A percentile compares a stretch with the other conserved stretches of the same genome.
phyloP scores from a whole-genome alignment of 345 rosid species.

The Pistacia integerrima region DNA sequence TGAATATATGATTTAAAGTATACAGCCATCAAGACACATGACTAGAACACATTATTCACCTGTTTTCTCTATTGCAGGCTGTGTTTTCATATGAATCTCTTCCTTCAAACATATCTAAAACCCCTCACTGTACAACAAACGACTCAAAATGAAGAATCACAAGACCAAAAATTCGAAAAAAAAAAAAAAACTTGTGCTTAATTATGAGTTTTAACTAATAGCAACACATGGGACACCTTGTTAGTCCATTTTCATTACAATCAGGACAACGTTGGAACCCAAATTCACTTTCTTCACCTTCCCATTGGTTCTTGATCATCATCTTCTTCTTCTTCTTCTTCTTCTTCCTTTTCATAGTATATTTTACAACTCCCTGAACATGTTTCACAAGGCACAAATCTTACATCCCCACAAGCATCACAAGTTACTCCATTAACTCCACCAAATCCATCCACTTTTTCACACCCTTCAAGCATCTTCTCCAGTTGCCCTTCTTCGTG shows the following conservation, averaged over 20 bases:
- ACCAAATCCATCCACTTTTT: slow-evolving; percentile 42
- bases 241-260: slow-evolving; percentile 93
- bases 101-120: slow-evolving; percentile 3
- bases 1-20: slow-evolving; percentile 14
- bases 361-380: slow-evolving; percentile 94
- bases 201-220: slow-evolving; percentile 19
- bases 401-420: slow-evolving; percentile 84
- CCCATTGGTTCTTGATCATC: slow-evolving; percentile 23
- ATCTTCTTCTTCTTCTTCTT: slow-evolving; percentile 29
- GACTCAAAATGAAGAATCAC: slow-evolving; percentile 10
- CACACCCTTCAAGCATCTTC: slow-evolving; percentile 55
- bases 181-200: background rate
- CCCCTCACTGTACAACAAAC: slow-evolving; percentile 42
- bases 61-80: slow-evolving; percentile 15
- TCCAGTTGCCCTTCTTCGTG: slow-evolving; percentile 91
- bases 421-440: slow-evolving; percentile 48
- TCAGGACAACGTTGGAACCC: slow-evolving; percentile 90
- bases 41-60: slow-evolving; percentile 13
- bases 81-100: background rate
- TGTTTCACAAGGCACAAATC: slow-evolving; percentile 92
- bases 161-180: background rate
- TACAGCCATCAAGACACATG: slow-evolving; percentile 23
- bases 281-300: slow-evolving; percentile 36
- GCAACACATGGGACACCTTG: slow-evolving; percentile 79
- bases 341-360: slow-evolving; percentile 48